These are phyloP conservation scores for Apiospora hydei DNA, from an alignment of 2,329 filamentous ascomycete genomes.

Conservation along the genomic window DNA sequence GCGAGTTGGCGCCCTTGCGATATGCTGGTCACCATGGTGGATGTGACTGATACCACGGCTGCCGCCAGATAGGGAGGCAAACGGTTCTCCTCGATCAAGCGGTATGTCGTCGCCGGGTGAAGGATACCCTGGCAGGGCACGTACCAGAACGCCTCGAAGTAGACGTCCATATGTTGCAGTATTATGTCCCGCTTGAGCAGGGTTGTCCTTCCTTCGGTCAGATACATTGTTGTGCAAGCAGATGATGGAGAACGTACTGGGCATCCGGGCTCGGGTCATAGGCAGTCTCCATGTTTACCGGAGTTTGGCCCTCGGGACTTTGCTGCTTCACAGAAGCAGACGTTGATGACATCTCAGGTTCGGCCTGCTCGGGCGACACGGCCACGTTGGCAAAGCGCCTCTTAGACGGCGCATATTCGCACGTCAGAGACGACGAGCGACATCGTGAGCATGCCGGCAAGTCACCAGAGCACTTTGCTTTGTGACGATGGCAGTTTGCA, in stretches of 20 bases:
- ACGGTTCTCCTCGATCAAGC: slow-evolving; percentile 46
- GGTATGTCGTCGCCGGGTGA: slow-evolving; percentile 45
- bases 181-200: slow-evolving; percentile 46
- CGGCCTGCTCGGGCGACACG: slow-evolving; percentile 23
- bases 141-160: slow-evolving; percentile 48
- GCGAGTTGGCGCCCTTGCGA: slow-evolving; percentile 45
- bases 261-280: slow-evolving; percentile 22
- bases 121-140: slow-evolving; percentile 50
- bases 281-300: slow-evolving; percentile 18
- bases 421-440: slow-evolving; percentile 42
- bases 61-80: slow-evolving; percentile 46
- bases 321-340: slow-evolving; percentile 4
- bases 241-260: slow-evolving; percentile 35
- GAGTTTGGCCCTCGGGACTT: slow-evolving; percentile 6
- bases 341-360: neutral
- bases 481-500: slow-evolving; percentile 50
- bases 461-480: slow-evolving; percentile 53
- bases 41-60: slow-evolving; percentile 48
- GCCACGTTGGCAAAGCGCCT: slow-evolving; percentile 47
- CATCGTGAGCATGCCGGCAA: slow-evolving; percentile 49
- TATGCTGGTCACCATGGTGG: slow-evolving; percentile 45
- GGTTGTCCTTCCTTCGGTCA: slow-evolving; percentile 33
- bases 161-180: slow-evolving; percentile 47
- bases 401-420: slow-evolving; percentile 50
- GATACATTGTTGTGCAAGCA: neutral